These are phyloP conservation scores for Juglanconis sp. DNA, from an alignment of 2,329 filamentous ascomycete species.

Conservation along the genomic window DNA sequence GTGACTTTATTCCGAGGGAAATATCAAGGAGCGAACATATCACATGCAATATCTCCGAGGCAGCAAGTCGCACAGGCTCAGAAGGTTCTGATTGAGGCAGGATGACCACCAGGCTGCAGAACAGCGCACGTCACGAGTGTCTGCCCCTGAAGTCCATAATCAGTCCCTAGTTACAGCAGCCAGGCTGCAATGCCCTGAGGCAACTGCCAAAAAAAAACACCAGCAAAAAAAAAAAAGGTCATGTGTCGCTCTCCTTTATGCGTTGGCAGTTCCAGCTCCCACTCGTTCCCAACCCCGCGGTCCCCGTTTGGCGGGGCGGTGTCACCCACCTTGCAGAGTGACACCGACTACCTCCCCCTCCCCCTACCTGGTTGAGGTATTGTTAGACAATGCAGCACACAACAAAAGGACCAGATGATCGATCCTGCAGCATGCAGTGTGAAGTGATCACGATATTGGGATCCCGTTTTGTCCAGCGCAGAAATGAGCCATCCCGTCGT, in stretches of 20 bases:
- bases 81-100: too few relatives aligned
- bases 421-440: constrained; percentile 2
- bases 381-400: neutral
- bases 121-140: too few relatives aligned
- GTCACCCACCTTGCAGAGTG: neutral
- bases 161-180: neutral
- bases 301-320: neutral
- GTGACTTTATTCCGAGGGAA: neutral
- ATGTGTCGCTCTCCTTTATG: constrained; percentile 9
- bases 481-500: neutral
- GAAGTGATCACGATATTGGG: neutral
- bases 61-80: neutral
- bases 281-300: neutral
- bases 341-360: neutral
- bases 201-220: neutral
- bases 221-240: neutral
- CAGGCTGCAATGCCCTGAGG: neutral
- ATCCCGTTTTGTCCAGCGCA: neutral
- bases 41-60: neutral
- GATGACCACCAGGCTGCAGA: too few relatives aligned
- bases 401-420: constrained; percentile 15
- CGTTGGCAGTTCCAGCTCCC: constrained; percentile 8
- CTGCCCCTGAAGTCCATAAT: neutral
- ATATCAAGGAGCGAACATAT: neutral
- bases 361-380: neutral